Percentiles rank a stretch among this genome's conserved stretches.
phyloP scores from a whole-genome alignment of 1,139 yeast species.

The Schizosaccharomyces versatilis region DNA sequence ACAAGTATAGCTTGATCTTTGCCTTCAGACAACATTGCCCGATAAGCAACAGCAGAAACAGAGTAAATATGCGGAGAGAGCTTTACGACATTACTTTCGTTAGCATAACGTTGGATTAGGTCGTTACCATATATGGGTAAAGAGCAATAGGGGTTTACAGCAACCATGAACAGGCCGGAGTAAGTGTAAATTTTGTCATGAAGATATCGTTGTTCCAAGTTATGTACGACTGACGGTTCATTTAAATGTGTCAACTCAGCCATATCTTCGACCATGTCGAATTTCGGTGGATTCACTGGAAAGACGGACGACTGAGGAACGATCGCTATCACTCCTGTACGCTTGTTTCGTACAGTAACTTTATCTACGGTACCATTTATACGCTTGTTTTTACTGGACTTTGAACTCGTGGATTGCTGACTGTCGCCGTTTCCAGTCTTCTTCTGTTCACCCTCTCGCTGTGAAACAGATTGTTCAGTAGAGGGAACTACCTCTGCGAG shows the following conservation, averaged over 20 bases:
- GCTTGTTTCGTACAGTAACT: too few species aligned
- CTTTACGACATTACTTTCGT: slow-evolving; percentile 23
- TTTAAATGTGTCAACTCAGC: slow-evolving; percentile 85
- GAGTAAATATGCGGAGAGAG: slow-evolving; percentile 76
- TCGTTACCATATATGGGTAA: slow-evolving; percentile 50
- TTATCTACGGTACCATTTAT: too few species aligned
- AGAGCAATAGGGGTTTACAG: slow-evolving; percentile 72
- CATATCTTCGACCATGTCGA: slow-evolving; percentile 82
- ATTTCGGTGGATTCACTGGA: slow-evolving; percentile 56
- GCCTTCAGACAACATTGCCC: slow-evolving; percentile 44
- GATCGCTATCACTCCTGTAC: too few species aligned
- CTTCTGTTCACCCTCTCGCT: too few species aligned
- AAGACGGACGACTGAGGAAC: too few species aligned
- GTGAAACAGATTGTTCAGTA: too few species aligned
- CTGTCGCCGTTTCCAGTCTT: too few species aligned
- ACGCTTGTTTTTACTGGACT: too few species aligned
- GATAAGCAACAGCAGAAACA: slow-evolving; percentile 67
- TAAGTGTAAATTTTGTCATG: slow-evolving; percentile 61
- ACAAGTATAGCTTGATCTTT: slow-evolving; percentile 77
- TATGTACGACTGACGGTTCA: slow-evolving; percentile 82
- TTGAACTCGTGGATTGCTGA: too few species aligned
- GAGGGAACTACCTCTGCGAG: too few species aligned
- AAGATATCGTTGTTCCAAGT: slow-evolving; percentile 51
- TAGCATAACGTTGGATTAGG: slow-evolving; percentile 32
- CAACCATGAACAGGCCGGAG: slow-evolving; percentile 79